A percentile compares a stretch with the other conserved stretches of the same genome.
phyloP scores from a whole-genome alignment of 805 yeast species.

The Candida dajiaensis region DNA sequence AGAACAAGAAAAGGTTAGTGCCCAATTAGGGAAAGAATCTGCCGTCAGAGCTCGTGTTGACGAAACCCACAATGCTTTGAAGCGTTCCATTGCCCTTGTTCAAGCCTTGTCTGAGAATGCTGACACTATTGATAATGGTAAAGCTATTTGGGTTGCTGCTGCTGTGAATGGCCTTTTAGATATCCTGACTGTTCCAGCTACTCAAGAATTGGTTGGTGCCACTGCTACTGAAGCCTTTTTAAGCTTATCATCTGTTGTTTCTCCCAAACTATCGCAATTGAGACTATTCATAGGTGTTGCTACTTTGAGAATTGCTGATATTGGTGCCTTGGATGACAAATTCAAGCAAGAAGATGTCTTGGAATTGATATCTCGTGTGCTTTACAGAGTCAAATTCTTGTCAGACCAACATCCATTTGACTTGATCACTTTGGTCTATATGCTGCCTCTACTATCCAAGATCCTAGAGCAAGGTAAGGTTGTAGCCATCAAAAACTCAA shows the following conservation, averaged over 20 bases:
- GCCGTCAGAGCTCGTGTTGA: constrained; percentile 45
- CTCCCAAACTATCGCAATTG: constrained; percentile 44
- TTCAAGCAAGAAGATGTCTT: constrained; percentile 45
- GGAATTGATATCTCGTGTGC: constrained; percentile 54
- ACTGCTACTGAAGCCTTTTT: constrained; percentile 46
- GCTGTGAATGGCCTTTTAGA: constrained; percentile 48
- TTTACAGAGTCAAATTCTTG: constrained; percentile 70
- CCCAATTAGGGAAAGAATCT: constrained; percentile 59
- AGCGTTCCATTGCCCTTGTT: constrained; percentile 49
- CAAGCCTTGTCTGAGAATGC: constrained; percentile 46
- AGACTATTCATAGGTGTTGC: constrained; percentile 62
- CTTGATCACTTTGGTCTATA: constrained; percentile 59
- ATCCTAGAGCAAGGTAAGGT: constrained; percentile 63
- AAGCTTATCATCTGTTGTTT: constrained; percentile 44
- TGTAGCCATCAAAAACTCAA: constrained; percentile 46
- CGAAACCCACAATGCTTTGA: constrained; percentile 29
- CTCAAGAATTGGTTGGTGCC: constrained; percentile 34
- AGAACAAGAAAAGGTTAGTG: constrained; percentile 57
- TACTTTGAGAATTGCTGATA: constrained; percentile 50
- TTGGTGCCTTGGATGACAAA: constrained; percentile 38
- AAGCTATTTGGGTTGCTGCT: constrained; percentile 63
- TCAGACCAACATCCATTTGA: constrained; percentile 72
- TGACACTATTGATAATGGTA: constrained; percentile 55
- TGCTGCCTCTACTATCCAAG: constrained; percentile 66
- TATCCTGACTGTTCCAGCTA: constrained; percentile 32